These are phyloP conservation scores for Melastoma malabathricum DNA, from an alignment of 345 rosid species.

Conservation along the genomic window DNA sequence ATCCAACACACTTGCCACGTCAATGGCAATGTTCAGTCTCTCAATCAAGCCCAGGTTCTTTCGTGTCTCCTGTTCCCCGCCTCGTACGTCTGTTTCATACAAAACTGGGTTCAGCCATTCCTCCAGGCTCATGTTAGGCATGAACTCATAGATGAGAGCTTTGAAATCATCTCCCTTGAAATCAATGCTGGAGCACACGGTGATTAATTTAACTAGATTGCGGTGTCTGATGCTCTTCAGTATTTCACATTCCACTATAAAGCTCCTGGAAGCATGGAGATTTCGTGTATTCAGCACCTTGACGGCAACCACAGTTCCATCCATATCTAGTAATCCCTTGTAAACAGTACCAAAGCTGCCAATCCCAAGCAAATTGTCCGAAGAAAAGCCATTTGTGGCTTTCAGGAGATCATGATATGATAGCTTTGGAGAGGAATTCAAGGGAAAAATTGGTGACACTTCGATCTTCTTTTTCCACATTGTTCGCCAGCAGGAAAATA, in stretches of 20 bases:
- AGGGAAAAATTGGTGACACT: neutral
- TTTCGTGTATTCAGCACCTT: neutral
- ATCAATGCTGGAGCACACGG: slow-evolving; percentile 1
- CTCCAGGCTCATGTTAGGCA: slow-evolving; percentile 3
- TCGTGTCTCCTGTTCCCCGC: too few relatives aligned
- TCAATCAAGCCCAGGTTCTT: neutral
- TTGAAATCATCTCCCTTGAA: slow-evolving; percentile 4
- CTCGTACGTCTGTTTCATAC: neutral
- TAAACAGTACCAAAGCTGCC: slow-evolving; percentile 6
- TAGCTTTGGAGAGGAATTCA: neutral
- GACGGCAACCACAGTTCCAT: neutral
- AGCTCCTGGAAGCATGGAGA: slow-evolving; percentile 3
- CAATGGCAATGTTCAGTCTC: neutral
- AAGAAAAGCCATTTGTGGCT: slow-evolving; percentile 7
- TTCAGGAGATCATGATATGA: slow-evolving; percentile 3
- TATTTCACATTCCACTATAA: slow-evolving; percentile 3
- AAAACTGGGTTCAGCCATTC: neutral
- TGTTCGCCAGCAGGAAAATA: neutral
- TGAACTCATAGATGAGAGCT: slow-evolving; percentile 4
- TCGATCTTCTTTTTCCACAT: neutral
- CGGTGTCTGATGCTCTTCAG: slow-evolving; percentile 6
- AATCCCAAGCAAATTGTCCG: neutral
- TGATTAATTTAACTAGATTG: slow-evolving; percentile 5
- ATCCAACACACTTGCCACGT: slow-evolving; percentile 3
- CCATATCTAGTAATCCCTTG: neutral